A percentile compares a stretch with the other conserved stretches of the same genome.
Conservation (phyloP, 331 rosid genomes). For the Acacia concinna region DNA sequence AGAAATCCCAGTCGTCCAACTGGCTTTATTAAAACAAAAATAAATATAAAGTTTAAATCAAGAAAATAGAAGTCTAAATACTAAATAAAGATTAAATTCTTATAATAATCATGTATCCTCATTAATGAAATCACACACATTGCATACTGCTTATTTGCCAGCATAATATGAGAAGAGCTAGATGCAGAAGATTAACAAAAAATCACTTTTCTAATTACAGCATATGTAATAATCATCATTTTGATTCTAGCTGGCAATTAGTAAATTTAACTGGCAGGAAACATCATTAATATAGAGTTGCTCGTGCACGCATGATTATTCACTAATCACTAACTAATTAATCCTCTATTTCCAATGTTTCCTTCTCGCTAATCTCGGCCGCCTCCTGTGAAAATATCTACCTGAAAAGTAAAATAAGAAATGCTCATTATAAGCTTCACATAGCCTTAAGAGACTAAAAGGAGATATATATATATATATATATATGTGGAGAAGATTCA, state of each 20-base stretch:
- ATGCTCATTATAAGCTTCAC: not conserved
- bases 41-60: not conserved
- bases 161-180: not conserved
- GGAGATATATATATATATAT: too few species aligned
- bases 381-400: slow-evolving; percentile 40
- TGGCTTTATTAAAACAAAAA: not conserved
- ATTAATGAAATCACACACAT: not conserved
- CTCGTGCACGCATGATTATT: not conserved
- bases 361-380: slow-evolving; percentile 42
- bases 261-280: not conserved
- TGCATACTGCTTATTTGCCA: not conserved
- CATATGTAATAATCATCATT: not conserved
- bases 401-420: slow-evolving; percentile 47
- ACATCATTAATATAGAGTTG: not conserved
- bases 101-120: not conserved
- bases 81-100: not conserved
- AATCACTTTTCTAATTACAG: not conserved
- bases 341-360: slow-evolving; percentile 36
- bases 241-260: not conserved
- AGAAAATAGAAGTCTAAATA: not conserved
- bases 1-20: not conserved
- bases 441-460: not conserved
- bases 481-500: not conserved
- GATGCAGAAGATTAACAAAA: not conserved
- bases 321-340: not conserved